Conservation (phyloP, 2,329 filamentous ascomycete genomes). For the Fusarium subglutinans region DNA sequence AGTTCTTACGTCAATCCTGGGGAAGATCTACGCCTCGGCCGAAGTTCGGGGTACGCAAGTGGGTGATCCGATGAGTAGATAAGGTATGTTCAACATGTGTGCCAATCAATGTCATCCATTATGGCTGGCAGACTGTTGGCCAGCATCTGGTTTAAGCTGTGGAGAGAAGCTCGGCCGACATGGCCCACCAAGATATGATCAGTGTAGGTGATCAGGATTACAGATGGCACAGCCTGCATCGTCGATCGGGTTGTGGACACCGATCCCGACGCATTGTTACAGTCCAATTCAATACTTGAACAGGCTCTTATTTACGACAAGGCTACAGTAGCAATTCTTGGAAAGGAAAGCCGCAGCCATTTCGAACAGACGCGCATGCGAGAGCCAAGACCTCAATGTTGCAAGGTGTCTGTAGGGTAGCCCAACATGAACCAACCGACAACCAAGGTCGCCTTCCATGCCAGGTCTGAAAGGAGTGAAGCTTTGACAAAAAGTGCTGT, state of each 20-base stretch:
- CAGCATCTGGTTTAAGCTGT: not conserved
- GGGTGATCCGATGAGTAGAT: not conserved
- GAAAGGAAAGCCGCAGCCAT: not conserved
- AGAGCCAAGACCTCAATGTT: rapidly evolving
- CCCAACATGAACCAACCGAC: not conserved
- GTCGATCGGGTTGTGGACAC: not conserved
- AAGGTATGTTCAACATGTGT: not conserved
- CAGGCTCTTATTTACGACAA: rapidly evolving
- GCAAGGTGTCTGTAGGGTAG: not conserved
- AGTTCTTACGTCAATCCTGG: not conserved
- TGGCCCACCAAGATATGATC: rapidly evolving
- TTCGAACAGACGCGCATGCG: not conserved
- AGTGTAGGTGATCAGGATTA: rapidly evolving
- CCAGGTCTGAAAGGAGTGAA: not conserved
- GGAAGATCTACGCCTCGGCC: not conserved
- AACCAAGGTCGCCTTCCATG: no score
- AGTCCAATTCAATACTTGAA: rapidly evolving
- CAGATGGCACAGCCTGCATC: no score
- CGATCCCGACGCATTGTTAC: rapidly evolving
- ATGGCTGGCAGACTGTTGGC: no score
- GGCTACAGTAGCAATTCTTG: no score
- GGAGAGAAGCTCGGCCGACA: not conserved
- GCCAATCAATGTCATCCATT: not conserved
- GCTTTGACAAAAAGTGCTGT: not conserved
- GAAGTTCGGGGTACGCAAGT: not conserved